Evolutionary conservation across 2,329 filamentous ascomycete genomes (phyloP).

Genomic region (Parascedosporium putredinis): DNA sequence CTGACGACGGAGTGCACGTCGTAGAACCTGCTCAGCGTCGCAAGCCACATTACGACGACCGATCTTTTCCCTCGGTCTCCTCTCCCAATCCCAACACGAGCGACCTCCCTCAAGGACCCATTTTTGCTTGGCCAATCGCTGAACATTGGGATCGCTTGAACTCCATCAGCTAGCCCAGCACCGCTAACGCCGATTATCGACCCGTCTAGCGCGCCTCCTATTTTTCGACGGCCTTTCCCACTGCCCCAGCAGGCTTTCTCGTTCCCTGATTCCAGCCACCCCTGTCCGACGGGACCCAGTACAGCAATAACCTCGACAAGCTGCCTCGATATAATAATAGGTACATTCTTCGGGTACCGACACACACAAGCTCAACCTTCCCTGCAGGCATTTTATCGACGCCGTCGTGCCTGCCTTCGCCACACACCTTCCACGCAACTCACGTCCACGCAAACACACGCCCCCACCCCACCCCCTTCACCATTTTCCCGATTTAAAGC

Average conservation of each 20-base stretch:
- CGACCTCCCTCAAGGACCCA: background rate
- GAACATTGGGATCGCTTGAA: background rate
- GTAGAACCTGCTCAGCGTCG: background rate
- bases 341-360: background rate
- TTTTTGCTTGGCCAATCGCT: background rate
- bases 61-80: background rate
- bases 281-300: background rate
- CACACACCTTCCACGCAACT: too few species aligned
- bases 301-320: background rate
- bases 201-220: background rate
- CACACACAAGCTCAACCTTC: background rate
- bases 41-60: conserved; percentile 2
- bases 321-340: background rate
- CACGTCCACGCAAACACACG: too few species aligned
- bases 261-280: background rate
- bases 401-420: background rate
- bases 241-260: background rate
- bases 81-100: background rate
- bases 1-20: background rate
- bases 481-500: background rate
- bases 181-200: conserved; percentile 2
- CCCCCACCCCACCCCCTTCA: background rate
- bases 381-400: conserved; percentile 1
- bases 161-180: background rate
- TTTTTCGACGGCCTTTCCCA: background rate